Conservation (phyloP, 1,284 basidiomycete species). For the Irpex sp. region DNA sequence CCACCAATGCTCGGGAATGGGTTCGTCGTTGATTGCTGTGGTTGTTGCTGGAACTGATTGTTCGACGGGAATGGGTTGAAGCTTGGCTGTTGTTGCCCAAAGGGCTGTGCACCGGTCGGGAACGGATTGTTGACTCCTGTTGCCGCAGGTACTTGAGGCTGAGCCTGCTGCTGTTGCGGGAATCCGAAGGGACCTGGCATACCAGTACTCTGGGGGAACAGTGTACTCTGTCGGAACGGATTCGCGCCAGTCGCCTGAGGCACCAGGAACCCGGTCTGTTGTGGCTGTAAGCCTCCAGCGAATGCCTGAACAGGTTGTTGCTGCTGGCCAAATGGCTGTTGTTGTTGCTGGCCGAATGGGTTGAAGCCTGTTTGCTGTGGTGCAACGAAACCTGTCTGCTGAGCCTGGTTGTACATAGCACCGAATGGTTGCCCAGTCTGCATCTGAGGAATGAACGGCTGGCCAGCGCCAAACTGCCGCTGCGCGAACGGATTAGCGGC, state of each 20-base stretch:
- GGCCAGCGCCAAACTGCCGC: slow-evolving; percentile 56
- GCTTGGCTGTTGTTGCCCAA: slow-evolving; percentile 9
- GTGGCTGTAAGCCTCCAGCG: slow-evolving; percentile 46
- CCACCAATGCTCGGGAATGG: slow-evolving; percentile 14
- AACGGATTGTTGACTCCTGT: slow-evolving; percentile 24
- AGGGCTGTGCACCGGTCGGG: slow-evolving; percentile 15
- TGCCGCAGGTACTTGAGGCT: slow-evolving; percentile 12
- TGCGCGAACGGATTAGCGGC: slow-evolving; percentile 78
- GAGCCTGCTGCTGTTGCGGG: slow-evolving; percentile 12
- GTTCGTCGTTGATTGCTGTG: slow-evolving; percentile 14
- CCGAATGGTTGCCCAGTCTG: slow-evolving; percentile 41
- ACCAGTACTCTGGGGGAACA: slow-evolving; percentile 50
- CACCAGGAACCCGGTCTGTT: slow-evolving; percentile 39
- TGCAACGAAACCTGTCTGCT: slow-evolving; percentile 27
- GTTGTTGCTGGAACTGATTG: slow-evolving; percentile 9
- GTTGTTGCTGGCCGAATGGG: slow-evolving; percentile 21
- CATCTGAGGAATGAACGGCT: slow-evolving; percentile 34
- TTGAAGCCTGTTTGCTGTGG: slow-evolving; percentile 16
- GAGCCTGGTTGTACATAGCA: slow-evolving; percentile 34
- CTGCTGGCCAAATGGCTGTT: no score
- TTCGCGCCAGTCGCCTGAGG: slow-evolving; percentile 72
- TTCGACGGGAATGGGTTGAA: slow-evolving; percentile 12
- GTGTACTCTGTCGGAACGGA: slow-evolving; percentile 61
- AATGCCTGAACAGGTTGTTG: slow-evolving; percentile 35
- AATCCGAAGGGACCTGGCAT: slow-evolving; percentile 29